phyloP scores from a whole-genome alignment of 495 filamentous ascomycete species.

The Penicillium cinerascens region DNA sequence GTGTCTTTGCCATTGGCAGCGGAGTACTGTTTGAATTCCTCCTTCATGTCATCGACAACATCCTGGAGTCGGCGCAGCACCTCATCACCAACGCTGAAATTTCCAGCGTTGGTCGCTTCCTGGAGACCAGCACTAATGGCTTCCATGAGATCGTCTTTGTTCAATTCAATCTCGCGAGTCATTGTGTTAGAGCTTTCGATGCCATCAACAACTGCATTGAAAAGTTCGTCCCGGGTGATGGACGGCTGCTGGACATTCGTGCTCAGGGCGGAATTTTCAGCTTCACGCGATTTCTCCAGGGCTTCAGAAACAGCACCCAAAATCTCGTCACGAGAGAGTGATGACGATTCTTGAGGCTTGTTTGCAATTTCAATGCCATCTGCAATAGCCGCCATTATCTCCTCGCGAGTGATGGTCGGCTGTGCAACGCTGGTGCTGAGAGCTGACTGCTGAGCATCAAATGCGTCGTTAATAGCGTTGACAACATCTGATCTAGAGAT shows the following conservation, averaged over 20 bases:
- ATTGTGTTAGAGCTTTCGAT: slow-evolving; percentile 47
- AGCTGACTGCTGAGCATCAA: slow-evolving; percentile 44
- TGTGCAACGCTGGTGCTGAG: slow-evolving; percentile 9
- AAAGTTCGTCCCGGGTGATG: slow-evolving; percentile 51
- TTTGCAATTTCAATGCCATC: slow-evolving; percentile 42
- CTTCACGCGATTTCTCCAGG: slow-evolving; percentile 9
- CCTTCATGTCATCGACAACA: slow-evolving; percentile 68
- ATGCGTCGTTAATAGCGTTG: slow-evolving; percentile 54
- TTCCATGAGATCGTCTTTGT: slow-evolving; percentile 61
- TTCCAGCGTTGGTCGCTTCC: slow-evolving; percentile 47
- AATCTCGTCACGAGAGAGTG: slow-evolving; percentile 48
- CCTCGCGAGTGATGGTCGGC: slow-evolving; percentile 30
- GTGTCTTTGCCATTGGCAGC: slow-evolving; percentile 71
- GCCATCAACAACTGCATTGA: slow-evolving; percentile 56
- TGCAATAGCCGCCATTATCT: slow-evolving; percentile 50
- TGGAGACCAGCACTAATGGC: slow-evolving; percentile 59
- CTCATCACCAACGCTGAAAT: slow-evolving; percentile 55
- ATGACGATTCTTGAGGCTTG: slow-evolving; percentile 25
- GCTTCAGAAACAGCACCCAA: slow-evolving; percentile 39
- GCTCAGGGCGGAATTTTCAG: slow-evolving; percentile 18
- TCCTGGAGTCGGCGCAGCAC: slow-evolving; percentile 71
- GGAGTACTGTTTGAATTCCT: slow-evolving; percentile 71
- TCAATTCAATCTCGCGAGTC: slow-evolving; percentile 57
- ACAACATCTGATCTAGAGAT: slow-evolving; percentile 49
- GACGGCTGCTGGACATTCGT: slow-evolving; percentile 21